Evolutionary conservation across 2,329 filamentous ascomycete genomes (phyloP).

Genomic region (Aspergillus chevalieri): DNA sequence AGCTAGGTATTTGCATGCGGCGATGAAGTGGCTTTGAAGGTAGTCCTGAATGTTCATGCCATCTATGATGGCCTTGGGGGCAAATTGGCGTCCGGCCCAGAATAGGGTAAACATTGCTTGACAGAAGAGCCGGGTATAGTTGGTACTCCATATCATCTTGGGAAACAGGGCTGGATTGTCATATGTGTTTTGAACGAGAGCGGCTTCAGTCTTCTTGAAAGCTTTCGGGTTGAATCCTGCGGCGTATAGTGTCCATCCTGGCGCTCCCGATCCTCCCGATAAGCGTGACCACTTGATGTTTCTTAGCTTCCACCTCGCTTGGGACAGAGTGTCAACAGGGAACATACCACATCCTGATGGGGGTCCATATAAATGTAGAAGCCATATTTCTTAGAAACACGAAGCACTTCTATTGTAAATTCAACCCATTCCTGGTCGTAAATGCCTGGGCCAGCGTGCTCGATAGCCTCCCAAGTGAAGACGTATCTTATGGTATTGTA

Average conservation of each 20-base stretch:
- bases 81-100: slow-evolving; percentile 84
- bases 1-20: slow-evolving; percentile 73
- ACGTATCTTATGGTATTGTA: slow-evolving; percentile 96
- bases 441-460: slow-evolving; percentile 78
- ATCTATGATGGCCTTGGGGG: slow-evolving; percentile 91
- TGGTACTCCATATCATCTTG: slow-evolving; percentile 99
- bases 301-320: slow-evolving; percentile 20
- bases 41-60: slow-evolving; percentile 96
- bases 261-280: slow-evolving; percentile 88
- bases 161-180: slow-evolving; percentile 78
- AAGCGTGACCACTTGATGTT: slow-evolving; percentile 75
- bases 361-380: slow-evolving; percentile 99
- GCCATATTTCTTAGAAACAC: slow-evolving; percentile 79
- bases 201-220: slow-evolving; percentile 81
- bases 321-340: background rate
- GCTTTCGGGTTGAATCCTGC: slow-evolving; percentile 81
- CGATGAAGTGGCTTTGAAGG: slow-evolving; percentile 77
- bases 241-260: slow-evolving; percentile 96
- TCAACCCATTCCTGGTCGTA: slow-evolving; percentile 94
- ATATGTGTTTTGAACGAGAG: slow-evolving; percentile 91
- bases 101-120: slow-evolving; percentile 93
- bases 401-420: slow-evolving; percentile 79
- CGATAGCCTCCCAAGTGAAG: slow-evolving; percentile 99
- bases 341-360: slow-evolving; percentile 86
- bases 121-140: slow-evolving; percentile 80